Base-by-base conservation (phyloP, 352 stramenopile species). In the Phytophthora agathidicida region DNA sequence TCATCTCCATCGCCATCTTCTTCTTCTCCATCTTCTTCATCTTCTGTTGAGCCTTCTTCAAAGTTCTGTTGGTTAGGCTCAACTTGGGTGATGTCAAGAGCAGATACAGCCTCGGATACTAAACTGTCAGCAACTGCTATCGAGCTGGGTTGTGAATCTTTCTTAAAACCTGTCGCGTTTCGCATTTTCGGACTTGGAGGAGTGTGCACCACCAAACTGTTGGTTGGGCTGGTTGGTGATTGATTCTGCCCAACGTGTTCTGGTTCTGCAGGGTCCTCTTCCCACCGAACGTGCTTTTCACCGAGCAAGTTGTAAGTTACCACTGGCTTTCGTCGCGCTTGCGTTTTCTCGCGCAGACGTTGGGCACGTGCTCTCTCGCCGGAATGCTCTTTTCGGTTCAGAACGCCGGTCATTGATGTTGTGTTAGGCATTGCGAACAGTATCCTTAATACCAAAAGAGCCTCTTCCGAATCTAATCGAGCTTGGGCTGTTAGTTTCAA, bases 291-390 rank as follows among this genome's bases (percentile, higher is more conserved):
- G 7, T 60, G 73, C 31, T 88, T 89, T 42, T 91, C 82, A 4
- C 82, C 82, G 5, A 91, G 65, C 14, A 80, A 66, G 41, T 89
- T 91, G 50, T 88, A 91, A 0, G 73, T 72, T 5, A 91, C 69
- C 20, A 89, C 64, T 7, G 77, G 46, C 24, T 79, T 75, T 9
- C 60, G 70, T 28, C 56, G 50, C 7, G 30, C 22, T 38, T 69
- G 43, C 1, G 46, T 39, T 23, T 66, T 70, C 37, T 83, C 59
- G 9, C 49, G 41, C 9, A 58, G 48, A 54, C 67, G 80, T 50
- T 56, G 47, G 23, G 56, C 23, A 14, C 50, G 32, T 30, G 36
- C 31, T 59, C 53, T 41, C 26, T 71, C 44, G 22, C 22, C 61
- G 36, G 19, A 32, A n/a, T 38, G 17, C 1, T 48, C 16, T 23